These are phyloP conservation scores for Catharanthus roseus DNA, from an alignment of 257 asterid genomes.

Conservation along the genomic window DNA sequence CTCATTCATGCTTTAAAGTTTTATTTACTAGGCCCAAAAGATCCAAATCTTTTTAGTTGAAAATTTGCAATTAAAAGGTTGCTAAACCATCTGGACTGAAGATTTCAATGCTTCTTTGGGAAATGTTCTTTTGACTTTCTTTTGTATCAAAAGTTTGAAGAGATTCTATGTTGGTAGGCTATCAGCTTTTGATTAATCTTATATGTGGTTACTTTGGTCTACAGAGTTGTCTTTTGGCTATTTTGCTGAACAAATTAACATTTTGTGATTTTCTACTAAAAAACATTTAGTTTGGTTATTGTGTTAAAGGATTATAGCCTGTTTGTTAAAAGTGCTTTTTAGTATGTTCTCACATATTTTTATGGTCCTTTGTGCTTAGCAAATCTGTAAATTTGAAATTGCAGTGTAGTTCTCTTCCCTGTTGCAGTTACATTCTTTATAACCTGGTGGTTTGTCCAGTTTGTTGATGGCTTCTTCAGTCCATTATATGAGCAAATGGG, in stretches of 20 bases:
- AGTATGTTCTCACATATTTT: neutral
- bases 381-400: slow-evolving; percentile 17
- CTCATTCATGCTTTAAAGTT: too few relatives aligned
- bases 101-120: neutral
- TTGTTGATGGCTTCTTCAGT: slow-evolving; percentile 96
- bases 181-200: neutral
- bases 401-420: slow-evolving; percentile 82
- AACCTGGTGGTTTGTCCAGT: slow-evolving; percentile 95
- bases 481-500: slow-evolving; percentile 83
- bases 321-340: neutral
- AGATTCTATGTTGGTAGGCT: neutral
- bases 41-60: neutral
- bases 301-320: neutral
- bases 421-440: slow-evolving; percentile 83
- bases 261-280: neutral
- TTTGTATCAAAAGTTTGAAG: neutral
- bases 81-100: neutral
- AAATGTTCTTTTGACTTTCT: neutral
- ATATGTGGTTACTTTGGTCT: neutral
- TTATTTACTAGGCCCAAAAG: too few relatives aligned
- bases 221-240: neutral
- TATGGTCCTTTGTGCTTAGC: neutral
- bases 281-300: neutral
- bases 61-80: neutral
- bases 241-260: neutral